Conservation (phyloP, 2,329 filamentous ascomycete species). For the Colletotrichum chlorophyti region DNA sequence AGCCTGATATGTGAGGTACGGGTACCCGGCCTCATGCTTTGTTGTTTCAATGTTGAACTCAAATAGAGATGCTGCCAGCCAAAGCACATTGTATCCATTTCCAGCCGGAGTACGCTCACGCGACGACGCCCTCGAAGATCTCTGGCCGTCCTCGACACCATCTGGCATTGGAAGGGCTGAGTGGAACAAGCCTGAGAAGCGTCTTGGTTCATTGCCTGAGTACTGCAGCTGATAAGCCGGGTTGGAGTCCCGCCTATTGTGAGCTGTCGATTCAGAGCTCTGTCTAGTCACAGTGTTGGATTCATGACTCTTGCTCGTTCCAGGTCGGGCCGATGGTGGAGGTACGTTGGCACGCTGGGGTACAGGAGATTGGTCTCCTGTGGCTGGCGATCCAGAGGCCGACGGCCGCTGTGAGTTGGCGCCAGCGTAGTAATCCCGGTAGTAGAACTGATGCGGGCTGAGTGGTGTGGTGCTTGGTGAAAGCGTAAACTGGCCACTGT, state of each 20-base stretch:
- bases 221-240: constrained; percentile 60
- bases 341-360: constrained; percentile 45
- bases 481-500: constrained; percentile 71
- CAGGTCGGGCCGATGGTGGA: constrained; percentile 54
- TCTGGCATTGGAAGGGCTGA: constrained; percentile 86
- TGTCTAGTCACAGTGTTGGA: constrained; percentile 57
- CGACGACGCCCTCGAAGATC: constrained; percentile 66
- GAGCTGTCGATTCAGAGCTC: constrained; percentile 57
- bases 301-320: constrained; percentile 67
- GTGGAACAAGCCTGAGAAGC: constrained; percentile 81
- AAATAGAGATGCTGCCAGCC: constrained; percentile 91
- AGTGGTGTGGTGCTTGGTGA: constrained; percentile 59
- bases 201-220: constrained; percentile 52
- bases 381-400: constrained; percentile 54
- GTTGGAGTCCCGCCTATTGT: constrained; percentile 59
- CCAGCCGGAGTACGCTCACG: constrained; percentile 60
- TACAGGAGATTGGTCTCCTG: constrained; percentile 57
- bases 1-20: constrained; percentile 93
- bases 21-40: constrained; percentile 91
- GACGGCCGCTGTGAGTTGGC: constrained; percentile 42
- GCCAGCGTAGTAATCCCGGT: constrained; percentile 60
- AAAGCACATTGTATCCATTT: constrained; percentile 76
- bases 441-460: constrained; percentile 62
- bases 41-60: constrained; percentile 97
- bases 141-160: constrained; percentile 58